Conservation (phyloP, 1,284 basidiomycete genomes). For the Gymnopus androsaceus region DNA sequence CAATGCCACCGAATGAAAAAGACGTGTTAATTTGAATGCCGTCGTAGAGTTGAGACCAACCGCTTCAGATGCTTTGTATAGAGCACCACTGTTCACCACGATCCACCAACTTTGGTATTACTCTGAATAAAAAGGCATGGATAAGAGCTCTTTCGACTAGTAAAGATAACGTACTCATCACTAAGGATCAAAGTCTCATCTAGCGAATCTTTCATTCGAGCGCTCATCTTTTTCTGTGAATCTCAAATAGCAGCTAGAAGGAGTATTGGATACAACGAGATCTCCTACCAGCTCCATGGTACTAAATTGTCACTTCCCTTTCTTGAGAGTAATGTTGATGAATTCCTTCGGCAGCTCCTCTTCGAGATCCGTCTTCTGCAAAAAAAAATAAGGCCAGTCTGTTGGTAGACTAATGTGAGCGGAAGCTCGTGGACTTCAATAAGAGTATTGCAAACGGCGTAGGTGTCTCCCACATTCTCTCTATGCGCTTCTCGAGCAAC, state of each 20-base stretch:
- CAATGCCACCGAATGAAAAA: conserved; percentile 61
- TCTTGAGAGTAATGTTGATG: conserved; percentile 67
- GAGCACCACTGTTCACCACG: conserved; percentile 63
- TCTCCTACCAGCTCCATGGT: conserved; percentile 76
- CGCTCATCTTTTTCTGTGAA: conserved; percentile 78
- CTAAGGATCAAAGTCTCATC: conserved; percentile 84
- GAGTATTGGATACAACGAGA: not conserved
- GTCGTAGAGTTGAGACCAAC: conserved; percentile 42
- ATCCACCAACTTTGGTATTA: conserved; percentile 75
- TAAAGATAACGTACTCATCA: conserved; percentile 54
- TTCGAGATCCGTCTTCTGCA: conserved; percentile 67
- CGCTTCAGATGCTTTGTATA: conserved; percentile 89
- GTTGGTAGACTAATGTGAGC: conserved; percentile 67
- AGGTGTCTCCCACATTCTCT: conserved; percentile 87
- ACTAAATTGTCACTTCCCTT: conserved; percentile 74
- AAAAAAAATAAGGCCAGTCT: conserved; percentile 68
- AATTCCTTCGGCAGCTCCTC: conserved; percentile 70
- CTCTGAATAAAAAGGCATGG: conserved; percentile 43
- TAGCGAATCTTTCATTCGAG: conserved; percentile 80
- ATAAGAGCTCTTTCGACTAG: not conserved
- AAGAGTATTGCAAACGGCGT: conserved; percentile 60
- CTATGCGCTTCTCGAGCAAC: conserved; percentile 91
- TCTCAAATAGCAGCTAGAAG: not conserved
- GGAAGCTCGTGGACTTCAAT: conserved; percentile 65
- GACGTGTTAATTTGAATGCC: not conserved